phyloP scores from a whole-genome alignment of 495 filamentous ascomycete genomes.

The Recurvomyces mirabilis region DNA sequence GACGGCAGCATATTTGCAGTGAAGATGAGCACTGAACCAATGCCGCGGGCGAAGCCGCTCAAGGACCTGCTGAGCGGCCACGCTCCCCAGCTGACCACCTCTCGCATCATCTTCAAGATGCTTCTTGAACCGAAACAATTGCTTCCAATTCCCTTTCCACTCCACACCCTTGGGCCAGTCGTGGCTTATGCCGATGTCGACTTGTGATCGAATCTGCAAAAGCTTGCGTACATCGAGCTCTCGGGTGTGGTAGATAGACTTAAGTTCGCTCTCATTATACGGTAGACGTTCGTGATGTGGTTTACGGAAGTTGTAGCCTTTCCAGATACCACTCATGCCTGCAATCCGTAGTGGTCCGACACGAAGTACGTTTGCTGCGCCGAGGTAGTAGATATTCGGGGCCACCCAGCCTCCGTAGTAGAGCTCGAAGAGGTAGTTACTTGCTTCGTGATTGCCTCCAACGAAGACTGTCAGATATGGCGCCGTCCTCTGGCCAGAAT shows the following conservation, averaged over 20 bases:
- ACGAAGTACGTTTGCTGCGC: constrained; percentile 76
- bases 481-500: constrained; percentile 62
- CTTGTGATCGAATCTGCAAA: constrained; percentile 66
- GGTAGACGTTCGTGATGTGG: constrained; percentile 79
- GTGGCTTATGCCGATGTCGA: constrained; percentile 85
- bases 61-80: constrained; percentile 65
- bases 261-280: constrained; percentile 60
- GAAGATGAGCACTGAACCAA: constrained; percentile 93
- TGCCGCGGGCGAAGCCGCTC: constrained; percentile 67
- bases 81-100: constrained; percentile 61
- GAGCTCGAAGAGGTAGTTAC: constrained; percentile 74
- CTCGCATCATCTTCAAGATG: constrained; percentile 63
- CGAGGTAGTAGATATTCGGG: constrained; percentile 92
- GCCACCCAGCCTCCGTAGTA: constrained; percentile 97
- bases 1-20: constrained; percentile 69
- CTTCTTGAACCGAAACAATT: constrained; percentile 58
- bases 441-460: constrained; percentile 89
- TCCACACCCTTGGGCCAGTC: constrained; percentile 87
- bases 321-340: constrained; percentile 90
- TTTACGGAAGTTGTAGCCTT: constrained; percentile 69
- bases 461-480: constrained; percentile 87
- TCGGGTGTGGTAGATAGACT: constrained; percentile 74
- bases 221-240: constrained; percentile 88
- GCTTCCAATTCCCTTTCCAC: constrained; percentile 50
- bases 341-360: constrained; percentile 76